Base-by-base conservation (phyloP, 2,329 filamentous ascomycete species). In the Neocucurbitaria cava region DNA sequence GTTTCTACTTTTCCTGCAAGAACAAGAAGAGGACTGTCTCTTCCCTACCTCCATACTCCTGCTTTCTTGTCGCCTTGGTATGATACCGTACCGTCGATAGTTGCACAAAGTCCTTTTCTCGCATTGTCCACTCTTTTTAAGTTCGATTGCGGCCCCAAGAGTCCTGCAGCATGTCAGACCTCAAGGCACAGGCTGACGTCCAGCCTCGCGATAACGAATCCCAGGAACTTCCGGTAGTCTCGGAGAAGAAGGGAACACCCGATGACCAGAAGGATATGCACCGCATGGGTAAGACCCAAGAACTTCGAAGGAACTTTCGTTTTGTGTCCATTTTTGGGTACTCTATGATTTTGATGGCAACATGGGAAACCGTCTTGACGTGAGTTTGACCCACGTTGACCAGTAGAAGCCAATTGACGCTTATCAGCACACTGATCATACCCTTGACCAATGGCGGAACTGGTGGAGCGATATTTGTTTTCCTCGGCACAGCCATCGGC, bases 231-330 rank as follows among this genome's bases (percentile, higher is more conserved):
- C 36, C 7, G 1, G 47, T 49, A 3, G 30, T 62, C 10, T 52
- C 53, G 1, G 65, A 65, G 44, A 66, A 64, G 54, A 66, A 56
- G 35, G 65, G 65, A 18, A 66, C 65, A 4, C 21, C 31, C 2
- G 41, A 44, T 20, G 66, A 69, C 30, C 62, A 62, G 42, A 59
- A 52, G 9, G 68, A 71, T 48, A 71, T 71, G 66, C 30, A 63
- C 24, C 62, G 68, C 13, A 70, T 70, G 68, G 68, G 68, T 7
- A 71, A 70, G 46, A 45, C 40, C 9, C 68, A 71, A 26, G 68
- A 71, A 42, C 42, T 71, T 20, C 54, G 65, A 31, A 30, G 67
- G 11, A 71, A 68, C 49, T 71, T 70, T 28, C 46, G 59, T 18
- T 65, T 68, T 24, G 59, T 70, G 15, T 66, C 68, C 1, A 68